Percentiles rank a stretch among this genome's conserved stretches.
Conservation (phyloP, 306 rosid genomes). For the Dicorynia guianensis region DNA sequence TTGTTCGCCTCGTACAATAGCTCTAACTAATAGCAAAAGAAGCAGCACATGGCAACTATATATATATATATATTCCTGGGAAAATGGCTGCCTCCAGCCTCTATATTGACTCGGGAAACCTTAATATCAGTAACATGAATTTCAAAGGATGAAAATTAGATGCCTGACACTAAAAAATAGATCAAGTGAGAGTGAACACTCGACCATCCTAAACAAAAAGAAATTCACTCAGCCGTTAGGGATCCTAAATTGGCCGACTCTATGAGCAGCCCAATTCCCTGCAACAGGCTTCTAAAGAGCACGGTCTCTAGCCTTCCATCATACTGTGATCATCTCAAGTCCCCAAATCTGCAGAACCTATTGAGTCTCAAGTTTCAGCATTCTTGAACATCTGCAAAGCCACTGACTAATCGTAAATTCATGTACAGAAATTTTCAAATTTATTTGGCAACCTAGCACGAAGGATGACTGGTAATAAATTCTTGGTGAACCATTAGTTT, state of each 20-base stretch:
- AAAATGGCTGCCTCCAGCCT: conserved; percentile 51
- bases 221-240: conserved; percentile 51
- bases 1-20: conserved; percentile 48
- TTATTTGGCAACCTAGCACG: conserved; percentile 23
- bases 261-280: conserved; percentile 45
- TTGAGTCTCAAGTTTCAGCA: conserved; percentile 48
- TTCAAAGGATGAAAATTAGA: conserved; percentile 50
- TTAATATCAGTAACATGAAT: conserved; percentile 42
- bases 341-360: conserved; percentile 40
- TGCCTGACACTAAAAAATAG: conserved; percentile 80
- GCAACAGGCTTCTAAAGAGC: conserved; percentile 46
- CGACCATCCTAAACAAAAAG: conserved; percentile 53
- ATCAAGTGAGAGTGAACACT: conserved; percentile 54
- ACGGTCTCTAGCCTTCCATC: conserved; percentile 47
- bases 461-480: conserved; percentile 8
- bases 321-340: conserved; percentile 25
- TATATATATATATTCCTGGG: conserved; percentile 38
- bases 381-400: conserved; percentile 76
- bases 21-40: conserved; percentile 41
- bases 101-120: conserved; percentile 46
- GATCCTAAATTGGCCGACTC: conserved; percentile 50
- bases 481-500: conserved; percentile 6
- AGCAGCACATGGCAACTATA: conserved; percentile 50
- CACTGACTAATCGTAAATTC: conserved; percentile 26
- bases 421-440: conserved; percentile 1